phyloP scores from a whole-genome alignment of 202 grass and related monocot species.

The Schoenoplectus triqueter region DNA sequence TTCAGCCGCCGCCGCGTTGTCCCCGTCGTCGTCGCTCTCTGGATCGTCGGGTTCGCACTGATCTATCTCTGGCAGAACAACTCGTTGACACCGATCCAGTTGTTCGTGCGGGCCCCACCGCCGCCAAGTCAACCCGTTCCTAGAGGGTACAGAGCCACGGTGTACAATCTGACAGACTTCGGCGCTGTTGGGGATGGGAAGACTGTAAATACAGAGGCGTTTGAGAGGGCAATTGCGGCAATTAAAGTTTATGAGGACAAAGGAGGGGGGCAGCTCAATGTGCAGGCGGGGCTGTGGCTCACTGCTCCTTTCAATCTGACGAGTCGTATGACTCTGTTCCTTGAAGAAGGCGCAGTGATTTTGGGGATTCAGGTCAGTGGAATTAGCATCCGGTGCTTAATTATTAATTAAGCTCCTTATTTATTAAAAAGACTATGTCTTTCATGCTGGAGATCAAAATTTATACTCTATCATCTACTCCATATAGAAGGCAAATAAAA shows the following conservation, averaged over 20 bases:
- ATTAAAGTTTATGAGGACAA: conserved; percentile 43
- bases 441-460: neutral
- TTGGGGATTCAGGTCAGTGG: conserved; percentile 65
- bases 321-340: conserved; percentile 79
- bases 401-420: too few relatives aligned
- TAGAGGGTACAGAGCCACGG: conserved; percentile 40
- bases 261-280: conserved; percentile 70
- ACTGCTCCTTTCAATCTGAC: conserved; percentile 92
- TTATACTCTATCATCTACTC: too few relatives aligned
- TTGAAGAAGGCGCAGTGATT: conserved; percentile 63
- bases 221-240: conserved; percentile 57
- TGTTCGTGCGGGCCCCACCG: conserved; percentile 53
- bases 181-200: conserved; percentile 69
- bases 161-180: conserved; percentile 71
- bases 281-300: conserved; percentile 64
- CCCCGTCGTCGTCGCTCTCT: conserved; percentile 47
- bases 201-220: conserved; percentile 66
- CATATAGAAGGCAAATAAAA: too few relatives aligned
- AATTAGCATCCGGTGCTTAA: too few relatives aligned
- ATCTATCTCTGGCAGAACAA: conserved; percentile 70
- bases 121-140: neutral
- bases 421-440: neutral
- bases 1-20: conserved; percentile 49
- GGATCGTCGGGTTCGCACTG: conserved; percentile 61
- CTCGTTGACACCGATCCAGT: conserved; percentile 43